phyloP scores from a whole-genome alignment of 306 rosid genomes.

The Alnus glutinosa region DNA sequence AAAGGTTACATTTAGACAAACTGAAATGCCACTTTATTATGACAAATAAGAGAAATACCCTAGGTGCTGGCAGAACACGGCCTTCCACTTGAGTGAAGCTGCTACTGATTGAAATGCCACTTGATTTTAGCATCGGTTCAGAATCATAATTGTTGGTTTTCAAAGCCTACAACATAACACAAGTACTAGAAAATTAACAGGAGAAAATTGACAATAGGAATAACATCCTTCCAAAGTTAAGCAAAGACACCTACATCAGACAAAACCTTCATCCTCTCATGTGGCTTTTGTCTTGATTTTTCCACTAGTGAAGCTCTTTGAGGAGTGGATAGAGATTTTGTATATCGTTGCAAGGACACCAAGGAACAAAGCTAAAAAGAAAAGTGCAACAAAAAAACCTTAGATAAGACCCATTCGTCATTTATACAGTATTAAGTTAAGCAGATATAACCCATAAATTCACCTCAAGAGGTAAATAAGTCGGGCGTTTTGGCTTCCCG shows the following conservation, averaged over 20 bases:
- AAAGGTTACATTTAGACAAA: neutral
- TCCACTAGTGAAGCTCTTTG: conserved; percentile 87
- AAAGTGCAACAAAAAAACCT: neutral
- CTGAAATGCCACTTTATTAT: neutral
- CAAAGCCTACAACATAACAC: conserved; percentile 54
- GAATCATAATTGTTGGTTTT: conserved; percentile 62
- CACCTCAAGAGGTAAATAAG: conserved; percentile 87
- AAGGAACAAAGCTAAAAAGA: conserved; percentile 62
- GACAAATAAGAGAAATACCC: conserved; percentile 42
- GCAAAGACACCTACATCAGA: conserved; percentile 48
- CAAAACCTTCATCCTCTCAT: conserved; percentile 75
- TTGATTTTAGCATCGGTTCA: conserved; percentile 71
- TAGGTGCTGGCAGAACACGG: conserved; percentile 82
- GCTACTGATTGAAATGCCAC: conserved; percentile 55
- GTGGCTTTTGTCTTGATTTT: conserved; percentile 93
- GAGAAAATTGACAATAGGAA: neutral
- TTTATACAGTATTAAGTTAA: neutral
- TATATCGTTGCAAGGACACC: conserved; percentile 87
- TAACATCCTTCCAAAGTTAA: neutral
- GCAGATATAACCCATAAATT: neutral
- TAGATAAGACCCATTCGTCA: neutral
- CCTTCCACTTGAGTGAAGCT: conserved; percentile 79
- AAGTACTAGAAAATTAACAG: neutral
- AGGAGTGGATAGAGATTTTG: conserved; percentile 73
- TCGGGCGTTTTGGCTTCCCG: conserved; percentile 91